Conservation (phyloP, 768 basidiomycete species). For the Kwoniella sp. region DNA sequence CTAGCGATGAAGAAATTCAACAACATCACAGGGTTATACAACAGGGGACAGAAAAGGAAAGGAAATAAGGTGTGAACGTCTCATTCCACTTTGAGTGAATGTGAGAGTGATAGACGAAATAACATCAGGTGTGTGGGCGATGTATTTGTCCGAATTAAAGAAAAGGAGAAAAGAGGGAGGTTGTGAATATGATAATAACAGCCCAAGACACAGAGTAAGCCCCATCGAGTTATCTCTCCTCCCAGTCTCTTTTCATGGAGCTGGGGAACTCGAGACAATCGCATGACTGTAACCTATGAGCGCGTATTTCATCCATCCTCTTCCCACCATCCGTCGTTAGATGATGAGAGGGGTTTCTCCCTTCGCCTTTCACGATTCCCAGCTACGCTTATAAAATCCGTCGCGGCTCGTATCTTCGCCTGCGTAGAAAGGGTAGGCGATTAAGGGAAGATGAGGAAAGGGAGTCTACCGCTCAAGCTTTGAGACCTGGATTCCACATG, state of each 20-base stretch:
- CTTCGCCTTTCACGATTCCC: neutral
- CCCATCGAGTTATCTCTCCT: constrained; percentile 52
- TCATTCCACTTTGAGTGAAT: neutral
- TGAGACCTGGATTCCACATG: neutral
- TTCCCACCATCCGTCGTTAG: constrained; percentile 1
- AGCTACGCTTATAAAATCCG: neutral
- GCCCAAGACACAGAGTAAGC: constrained; percentile 54
- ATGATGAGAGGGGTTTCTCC: neutral
- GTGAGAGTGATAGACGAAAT: neutral
- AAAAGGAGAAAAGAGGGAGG: constrained; percentile 15
- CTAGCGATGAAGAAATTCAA: constrained; percentile 56
- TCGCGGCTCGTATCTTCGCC: constrained; percentile 47
- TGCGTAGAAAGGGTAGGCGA: neutral
- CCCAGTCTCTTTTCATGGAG: constrained; percentile 3
- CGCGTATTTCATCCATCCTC: constrained; percentile 29
- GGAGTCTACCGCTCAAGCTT: neutral
- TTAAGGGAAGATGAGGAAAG: neutral
- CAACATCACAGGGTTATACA: constrained; percentile 46
- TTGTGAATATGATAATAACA: constrained; percentile 5
- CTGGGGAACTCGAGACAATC: constrained; percentile 32
- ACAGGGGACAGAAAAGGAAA: neutral
- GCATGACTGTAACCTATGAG: constrained; percentile 53
- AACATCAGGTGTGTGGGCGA: constrained; percentile 24
- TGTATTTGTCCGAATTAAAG: constrained; percentile 5
- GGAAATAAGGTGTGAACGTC: neutral